A percentile compares a stretch with the other conserved stretches of the same genome.
phyloP scores from a whole-genome alignment of 75 land plant species.

The Picea sitchensis region DNA sequence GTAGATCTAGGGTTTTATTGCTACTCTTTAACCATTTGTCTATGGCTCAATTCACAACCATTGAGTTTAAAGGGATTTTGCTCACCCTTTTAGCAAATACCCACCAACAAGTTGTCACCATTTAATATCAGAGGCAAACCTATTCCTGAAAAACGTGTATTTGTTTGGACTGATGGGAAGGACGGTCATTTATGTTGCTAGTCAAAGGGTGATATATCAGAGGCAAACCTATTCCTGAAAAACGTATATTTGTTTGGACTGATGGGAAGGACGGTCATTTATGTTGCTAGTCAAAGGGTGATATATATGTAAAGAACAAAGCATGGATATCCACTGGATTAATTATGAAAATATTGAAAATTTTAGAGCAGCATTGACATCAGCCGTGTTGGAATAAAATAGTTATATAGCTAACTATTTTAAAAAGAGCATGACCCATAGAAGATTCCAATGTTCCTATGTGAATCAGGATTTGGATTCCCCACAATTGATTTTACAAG shows the following conservation, averaged over 20 bases:
- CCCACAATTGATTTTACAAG: too few relatives aligned
- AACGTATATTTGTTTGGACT: constrained; percentile 82
- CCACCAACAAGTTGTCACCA: too few relatives aligned
- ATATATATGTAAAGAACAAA: constrained; percentile 24
- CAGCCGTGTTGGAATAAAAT: constrained; percentile 17
- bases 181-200: constrained; percentile 94
- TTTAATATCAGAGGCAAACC: too few relatives aligned
- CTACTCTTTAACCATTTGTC: too few relatives aligned
- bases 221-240: constrained; percentile 2
- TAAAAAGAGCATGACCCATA: too few relatives aligned
- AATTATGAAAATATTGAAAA: constrained; percentile 37
- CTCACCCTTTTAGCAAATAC: too few relatives aligned
- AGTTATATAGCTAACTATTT: too few relatives aligned
- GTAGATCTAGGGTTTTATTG: too few relatives aligned
- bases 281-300: constrained; percentile 82
- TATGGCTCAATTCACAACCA: too few relatives aligned
- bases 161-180: constrained; percentile 97
- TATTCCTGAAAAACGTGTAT: constrained; percentile 30
- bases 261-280: constrained; percentile 96
- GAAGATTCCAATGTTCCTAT: too few relatives aligned
- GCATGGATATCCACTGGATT: constrained; percentile 69
- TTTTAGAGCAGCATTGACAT: constrained; percentile 20
- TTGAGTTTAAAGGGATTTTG: too few relatives aligned
- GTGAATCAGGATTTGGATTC: too few relatives aligned
- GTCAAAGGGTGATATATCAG: constrained; percentile 56